phyloP scores from a whole-genome alignment of 2,329 filamentous ascomycete genomes.

The Calonectria honghensis region DNA sequence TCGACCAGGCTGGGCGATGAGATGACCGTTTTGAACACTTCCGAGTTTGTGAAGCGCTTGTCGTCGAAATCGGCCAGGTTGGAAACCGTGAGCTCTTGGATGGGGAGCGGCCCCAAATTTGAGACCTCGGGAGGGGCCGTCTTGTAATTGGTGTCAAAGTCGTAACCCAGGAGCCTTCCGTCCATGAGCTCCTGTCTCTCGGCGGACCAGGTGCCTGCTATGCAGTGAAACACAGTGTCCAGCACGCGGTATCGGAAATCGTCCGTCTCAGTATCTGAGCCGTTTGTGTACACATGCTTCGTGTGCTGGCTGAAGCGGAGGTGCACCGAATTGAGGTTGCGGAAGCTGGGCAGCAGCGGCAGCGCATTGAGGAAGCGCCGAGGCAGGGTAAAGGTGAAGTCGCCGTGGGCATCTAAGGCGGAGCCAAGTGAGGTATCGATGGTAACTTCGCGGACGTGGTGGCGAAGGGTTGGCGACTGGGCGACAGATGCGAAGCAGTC shows the following conservation, averaged over 20 bases:
- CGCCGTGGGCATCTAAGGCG: background rate
- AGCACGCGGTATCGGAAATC: slow-evolving; percentile 38
- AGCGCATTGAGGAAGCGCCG: slow-evolving; percentile 33
- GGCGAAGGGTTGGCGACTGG: slow-evolving; percentile 18
- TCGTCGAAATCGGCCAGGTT: slow-evolving; percentile 36
- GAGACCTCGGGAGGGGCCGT: slow-evolving; percentile 1
- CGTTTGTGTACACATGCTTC: slow-evolving; percentile 21
- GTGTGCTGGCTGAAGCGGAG: slow-evolving; percentile 32
- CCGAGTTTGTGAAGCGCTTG: slow-evolving; percentile 23
- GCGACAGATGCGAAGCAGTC: slow-evolving; percentile 28
- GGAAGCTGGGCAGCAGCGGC: slow-evolving; percentile 30
- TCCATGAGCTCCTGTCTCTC: slow-evolving; percentile 25
- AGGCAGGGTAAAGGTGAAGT: slow-evolving; percentile 11
- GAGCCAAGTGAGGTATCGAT: slow-evolving; percentile 38
- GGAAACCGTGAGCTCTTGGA: slow-evolving; percentile 34
- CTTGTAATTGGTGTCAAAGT: slow-evolving; percentile 10
- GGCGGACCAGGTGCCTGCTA: slow-evolving; percentile 31
- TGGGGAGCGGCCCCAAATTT: slow-evolving; percentile 14
- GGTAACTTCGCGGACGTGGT: slow-evolving; percentile 38
- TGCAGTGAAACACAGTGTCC: slow-evolving; percentile 36
- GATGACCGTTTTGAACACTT: slow-evolving; percentile 29
- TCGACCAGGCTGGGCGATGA: slow-evolving; percentile 21
- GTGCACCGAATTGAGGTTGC: slow-evolving; percentile 28
- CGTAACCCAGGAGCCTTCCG: slow-evolving; percentile 6
- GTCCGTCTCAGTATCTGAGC: slow-evolving; percentile 25